Conservation (phyloP, 2,329 filamentous ascomycete species). For the Aspergillus quadrilineatus region DNA sequence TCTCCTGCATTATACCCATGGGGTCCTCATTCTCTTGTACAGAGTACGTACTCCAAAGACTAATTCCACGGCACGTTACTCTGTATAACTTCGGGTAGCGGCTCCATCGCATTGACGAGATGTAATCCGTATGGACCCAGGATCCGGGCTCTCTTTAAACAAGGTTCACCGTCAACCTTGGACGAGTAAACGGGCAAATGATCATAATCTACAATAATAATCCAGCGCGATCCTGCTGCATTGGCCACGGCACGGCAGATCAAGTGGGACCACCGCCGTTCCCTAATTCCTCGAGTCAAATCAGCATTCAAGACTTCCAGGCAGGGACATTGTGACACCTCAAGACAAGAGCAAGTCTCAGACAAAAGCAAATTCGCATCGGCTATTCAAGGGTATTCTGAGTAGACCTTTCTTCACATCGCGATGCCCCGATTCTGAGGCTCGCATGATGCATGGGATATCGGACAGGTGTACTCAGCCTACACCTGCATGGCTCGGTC, state of each 20-base stretch:
- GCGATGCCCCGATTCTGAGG: background rate
- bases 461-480: background rate
- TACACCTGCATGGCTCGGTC: background rate
- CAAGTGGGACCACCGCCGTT: constrained; percentile 6
- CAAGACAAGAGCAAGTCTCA: too few species aligned
- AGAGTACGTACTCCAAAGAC: background rate
- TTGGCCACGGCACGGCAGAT: constrained; percentile 17
- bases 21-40: background rate
- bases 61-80: background rate
- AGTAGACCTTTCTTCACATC: background rate
- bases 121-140: background rate
- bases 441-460: background rate
- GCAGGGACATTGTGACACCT: background rate
- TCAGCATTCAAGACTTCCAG: background rate
- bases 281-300: background rate
- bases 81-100: background rate
- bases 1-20: too few species aligned
- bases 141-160: background rate
- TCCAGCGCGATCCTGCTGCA: constrained; percentile 11
- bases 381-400: background rate
- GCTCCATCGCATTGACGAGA: background rate
- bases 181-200: constrained; percentile 1
- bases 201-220: background rate
- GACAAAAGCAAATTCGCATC: background rate
- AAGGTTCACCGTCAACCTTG: background rate